Evolutionary conservation across 2,329 filamentous ascomycete genomes (phyloP), one percentile per base, ranked within the genome.

Genomic region (Claviceps digitariae): DNA sequence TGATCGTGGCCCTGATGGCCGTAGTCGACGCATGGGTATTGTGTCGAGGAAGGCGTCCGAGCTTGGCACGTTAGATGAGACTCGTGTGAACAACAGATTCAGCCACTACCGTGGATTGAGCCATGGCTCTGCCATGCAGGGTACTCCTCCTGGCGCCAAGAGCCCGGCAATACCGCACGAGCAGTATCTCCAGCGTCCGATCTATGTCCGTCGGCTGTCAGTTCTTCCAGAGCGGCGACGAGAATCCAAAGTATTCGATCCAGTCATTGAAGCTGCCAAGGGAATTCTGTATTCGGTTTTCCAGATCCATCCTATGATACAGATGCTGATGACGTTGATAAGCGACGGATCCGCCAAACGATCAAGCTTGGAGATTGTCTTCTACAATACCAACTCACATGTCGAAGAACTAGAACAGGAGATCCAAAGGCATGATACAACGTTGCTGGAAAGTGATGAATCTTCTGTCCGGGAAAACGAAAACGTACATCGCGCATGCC

Each of bases 101-200:
- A 84, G 81, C 59, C 82, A 84, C 62, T 83, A 82, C 57, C 77
- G 82, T 50, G 81, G 82, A 15, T 69, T 84, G 40, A 84, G 81
- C 57, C 81, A 84, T 57, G 82, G 81, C n/a, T 84, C 82, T 31
- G 82, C 82, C 7, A 83, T 84, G 78, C 78, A 79, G 56, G 76
- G 74, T 21, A 71, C 68, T 38, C 66, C 70, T n/a, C 61, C 64
- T 41, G 60, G 60, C 2, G 67, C 64, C 29, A 74, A 75, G 57
- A 82, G 78, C 58, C 80, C 81, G n/a, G 71, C 72, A 27, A 83
- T 79, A 54, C 79, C 80, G 13, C 77, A 77, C 29, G 81, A 84
- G 46, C 71, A 76, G 2, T 72, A 74, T 29, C 69, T 78, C 15
- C 75, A 79, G 58, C 76, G 80, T 23, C 79, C 81, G 3, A 75